Conservation (phyloP, 192 early-diverging fungal genomes). For the Coemansia sp. region DNA sequence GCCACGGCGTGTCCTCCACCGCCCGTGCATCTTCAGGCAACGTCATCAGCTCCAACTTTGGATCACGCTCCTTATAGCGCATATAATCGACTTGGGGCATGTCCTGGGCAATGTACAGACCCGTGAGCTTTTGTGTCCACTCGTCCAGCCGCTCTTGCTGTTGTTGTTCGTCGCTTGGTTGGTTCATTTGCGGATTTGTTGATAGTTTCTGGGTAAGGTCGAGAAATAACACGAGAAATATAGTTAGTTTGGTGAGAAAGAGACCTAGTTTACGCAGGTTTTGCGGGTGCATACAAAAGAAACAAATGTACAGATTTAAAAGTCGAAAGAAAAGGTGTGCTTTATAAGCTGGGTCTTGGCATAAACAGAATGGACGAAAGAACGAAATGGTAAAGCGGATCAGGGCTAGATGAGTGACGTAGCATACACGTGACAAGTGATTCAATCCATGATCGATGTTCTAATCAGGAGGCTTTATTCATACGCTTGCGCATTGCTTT, state of each 20-base stretch:
- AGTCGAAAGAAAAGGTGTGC: not conserved
- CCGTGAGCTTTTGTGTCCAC: not conserved
- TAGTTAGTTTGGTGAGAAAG: constrained; percentile 4
- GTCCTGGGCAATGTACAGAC: not conserved
- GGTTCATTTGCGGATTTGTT: not conserved
- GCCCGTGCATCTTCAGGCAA: not conserved
- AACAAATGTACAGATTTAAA: not conserved
- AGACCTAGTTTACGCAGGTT: not conserved
- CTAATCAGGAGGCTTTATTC: too few relatives aligned
- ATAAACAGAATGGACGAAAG: not conserved
- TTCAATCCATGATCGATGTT: not conserved
- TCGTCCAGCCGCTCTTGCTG: not conserved
- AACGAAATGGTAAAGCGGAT: not conserved
- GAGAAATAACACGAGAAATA: constrained; percentile 29
- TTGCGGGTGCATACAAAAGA: constrained; percentile 12
- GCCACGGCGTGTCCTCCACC: not conserved
- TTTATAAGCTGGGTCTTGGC: not conserved
- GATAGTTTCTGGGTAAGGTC: constrained; percentile 10
- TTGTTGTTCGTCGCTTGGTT: not conserved
- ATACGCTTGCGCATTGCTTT: too few relatives aligned
- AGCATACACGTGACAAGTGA: not conserved
- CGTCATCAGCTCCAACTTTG: not conserved
- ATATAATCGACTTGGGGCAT: not conserved
- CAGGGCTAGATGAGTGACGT: not conserved
- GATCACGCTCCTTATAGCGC: not conserved